Evolutionary conservation across 768 basidiomycete species (phyloP), one percentile per base, ranked within the genome.

Genomic region (Leccinellum rugosiceps): DNA sequence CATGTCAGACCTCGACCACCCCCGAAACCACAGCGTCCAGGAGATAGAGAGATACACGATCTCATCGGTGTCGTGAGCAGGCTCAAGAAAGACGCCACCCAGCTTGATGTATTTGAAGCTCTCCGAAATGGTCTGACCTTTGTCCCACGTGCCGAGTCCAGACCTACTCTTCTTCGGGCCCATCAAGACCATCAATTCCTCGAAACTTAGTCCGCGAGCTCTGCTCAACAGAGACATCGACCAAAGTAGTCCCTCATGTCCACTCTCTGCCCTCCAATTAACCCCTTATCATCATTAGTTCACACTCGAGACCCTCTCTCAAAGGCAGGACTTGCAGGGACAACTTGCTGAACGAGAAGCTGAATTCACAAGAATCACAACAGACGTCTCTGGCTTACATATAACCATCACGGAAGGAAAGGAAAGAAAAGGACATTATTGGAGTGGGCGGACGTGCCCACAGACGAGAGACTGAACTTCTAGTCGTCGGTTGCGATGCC

Each of bases 11-110:
- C 25, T 25, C 25, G 4, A 25, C 25, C 25, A 25, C 25, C 4
- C 2, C 4, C 25, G 25, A 25, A 80, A 74, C 54, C 82, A n/a
- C n/a, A n/a, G 83, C 44, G 73, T 88, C 3, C 85, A 92, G 19
- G 88, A 92, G 58, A 81, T 82, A 2, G 92, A 96, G 94, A 97
- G 77, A 97, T 96, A 74, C 84, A 92, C 38, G 92, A 25, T 25
- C 25, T 96, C 47, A 78, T 95, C 43, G 84, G 82, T 26, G 88
- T 93, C 44, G 83, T 94, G 7, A 93, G 89, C 25, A 25, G 90
- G 53, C 25, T 25, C 25, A 25, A 25, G 25, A 2, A 25, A 25
- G 25, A 25, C 25, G 25, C 25, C 25, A 66, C 79, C 7, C 83
- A 88, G 65, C 83, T 87, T 52, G 89, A 94, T 59, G 90, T 47